Base-by-base conservation (phyloP, 345 rosid genomes). In the Camelina laxa region DNA sequence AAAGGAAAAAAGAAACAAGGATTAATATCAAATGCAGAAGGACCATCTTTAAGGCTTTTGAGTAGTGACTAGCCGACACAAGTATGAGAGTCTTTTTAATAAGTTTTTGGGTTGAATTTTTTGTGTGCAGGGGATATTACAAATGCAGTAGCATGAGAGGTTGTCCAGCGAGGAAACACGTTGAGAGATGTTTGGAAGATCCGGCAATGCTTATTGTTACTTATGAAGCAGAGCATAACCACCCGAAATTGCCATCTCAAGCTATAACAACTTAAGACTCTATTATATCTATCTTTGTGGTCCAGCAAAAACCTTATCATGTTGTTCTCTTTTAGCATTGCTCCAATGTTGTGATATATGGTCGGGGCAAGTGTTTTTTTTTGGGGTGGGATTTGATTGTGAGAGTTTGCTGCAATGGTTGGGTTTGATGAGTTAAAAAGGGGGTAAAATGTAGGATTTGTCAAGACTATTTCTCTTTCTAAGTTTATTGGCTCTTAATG, bases 101-200 rank as follows among this genome's bases (percentile, higher is more conserved):
- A 54, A 69, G 30, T 35, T 35, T 35, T 21, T 61, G n/a, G 64
- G 39, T 63, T 76, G 54, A 9, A 74, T 9, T 38, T 38, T 2
- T 16, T 51, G 27, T 64, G 22, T 80, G 82, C 85, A 94, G 99
- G 85, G 99, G 97, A 79, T 95, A 95, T 64, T 95, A 95, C 80
- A 95, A 94, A 61, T 95, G 99, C 78, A 95, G 99, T 84, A 90
- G 97, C 84, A 87, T 87, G 85, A 87, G 97, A 85, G 99, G 99
- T 38, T 95, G 99, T 78, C 99, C 97, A 49, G 97, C 99, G 19
- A 90, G 99, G 91, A 95, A 95, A 81, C 99, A 95, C 45, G 99
- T 95, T 27, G 99, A 94, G 83, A 90, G 98, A 80, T 84, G 89
- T 85, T 74, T 94, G 83, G 97, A 90, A 72, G 97, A 94, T 35